phyloP scores from a whole-genome alignment of 352 stramenopile genomes.

The Globisporangium radiosum region DNA sequence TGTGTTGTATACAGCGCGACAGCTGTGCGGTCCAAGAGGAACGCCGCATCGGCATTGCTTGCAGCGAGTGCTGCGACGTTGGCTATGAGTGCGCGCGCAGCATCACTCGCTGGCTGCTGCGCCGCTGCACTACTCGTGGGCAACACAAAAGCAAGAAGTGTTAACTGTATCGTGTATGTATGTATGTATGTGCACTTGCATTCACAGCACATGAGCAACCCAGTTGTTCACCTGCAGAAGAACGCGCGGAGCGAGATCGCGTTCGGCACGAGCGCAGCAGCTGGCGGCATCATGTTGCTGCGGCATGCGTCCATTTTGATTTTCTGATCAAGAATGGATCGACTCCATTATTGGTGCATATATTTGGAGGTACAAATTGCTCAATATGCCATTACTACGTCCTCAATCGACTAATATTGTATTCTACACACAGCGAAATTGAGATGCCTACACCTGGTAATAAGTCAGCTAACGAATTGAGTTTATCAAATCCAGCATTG shows the following conservation, averaged over 20 bases:
- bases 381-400: background rate
- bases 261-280: conserved; percentile 20
- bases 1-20: conserved; percentile 18
- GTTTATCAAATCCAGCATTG: too few species aligned
- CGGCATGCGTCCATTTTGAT: conserved; percentile 14
- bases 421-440: too few species aligned
- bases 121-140: conserved; percentile 13
- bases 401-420: too few species aligned
- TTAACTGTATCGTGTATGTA: background rate
- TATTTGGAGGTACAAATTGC: too few species aligned
- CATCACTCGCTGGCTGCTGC: conserved; percentile 5
- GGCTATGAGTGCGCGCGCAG: conserved; percentile 6
- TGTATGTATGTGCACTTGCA: background rate
- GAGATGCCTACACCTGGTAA: too few species aligned
- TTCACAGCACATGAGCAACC: background rate
- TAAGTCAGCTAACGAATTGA: too few species aligned
- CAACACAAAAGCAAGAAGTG: background rate
- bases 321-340: background rate
- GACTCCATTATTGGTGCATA: background rate
- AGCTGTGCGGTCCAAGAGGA: conserved; percentile 34
- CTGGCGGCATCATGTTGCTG: background rate
- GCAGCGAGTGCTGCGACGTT: conserved; percentile 8
- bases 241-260: conserved; percentile 30
- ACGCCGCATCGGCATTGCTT: conserved; percentile 11
- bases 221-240: conserved; percentile 21